A percentile compares a stretch with the other conserved stretches of the same genome.
These are phyloP conservation scores for Diutina siamensis DNA, from an alignment of 1,139 yeast genomes.

Conservation along the genomic window DNA sequence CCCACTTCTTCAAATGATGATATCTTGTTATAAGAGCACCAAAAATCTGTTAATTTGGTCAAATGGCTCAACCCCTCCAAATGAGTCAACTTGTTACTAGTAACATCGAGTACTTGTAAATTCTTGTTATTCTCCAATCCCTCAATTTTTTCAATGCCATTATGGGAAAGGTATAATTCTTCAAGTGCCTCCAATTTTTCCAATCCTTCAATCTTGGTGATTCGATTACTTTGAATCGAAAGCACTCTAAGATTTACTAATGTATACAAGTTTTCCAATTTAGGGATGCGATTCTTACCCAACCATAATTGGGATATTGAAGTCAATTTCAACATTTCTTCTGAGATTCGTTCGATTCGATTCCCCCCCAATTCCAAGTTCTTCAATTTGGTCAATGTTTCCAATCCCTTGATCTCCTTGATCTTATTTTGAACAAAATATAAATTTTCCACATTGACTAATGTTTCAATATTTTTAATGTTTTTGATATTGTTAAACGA, in stretches of 20 bases:
- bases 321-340: conserved; percentile 39
- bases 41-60: conserved; percentile 66
- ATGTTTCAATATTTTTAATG: conserved; percentile 64
- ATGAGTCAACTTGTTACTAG: conserved; percentile 55
- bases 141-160: conserved; percentile 65
- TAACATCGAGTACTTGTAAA: conserved; percentile 67
- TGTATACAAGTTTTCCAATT: conserved; percentile 50
- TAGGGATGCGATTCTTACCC: conserved; percentile 73
- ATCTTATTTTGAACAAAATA: conserved; percentile 89
- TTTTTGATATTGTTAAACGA: conserved; percentile 86
- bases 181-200: conserved; percentile 62
- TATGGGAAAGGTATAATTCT: conserved; percentile 83
- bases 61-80: conserved; percentile 61
- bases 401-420: conserved; percentile 56
- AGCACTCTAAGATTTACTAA: conserved; percentile 59
- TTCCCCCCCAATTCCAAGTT: conserved; percentile 92
- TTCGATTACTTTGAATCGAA: conserved; percentile 80
- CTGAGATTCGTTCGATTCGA: conserved; percentile 51
- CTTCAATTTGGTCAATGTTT: conserved; percentile 42
- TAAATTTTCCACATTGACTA: conserved; percentile 52
- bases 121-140: conserved; percentile 63
- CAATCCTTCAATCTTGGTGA: conserved; percentile 72
- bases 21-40: conserved; percentile 80
- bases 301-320: conserved; percentile 77
- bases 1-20: conserved; percentile 60